These are phyloP conservation scores for Syzygium oleosum DNA, from an alignment of 345 rosid species.

Conservation along the genomic window DNA sequence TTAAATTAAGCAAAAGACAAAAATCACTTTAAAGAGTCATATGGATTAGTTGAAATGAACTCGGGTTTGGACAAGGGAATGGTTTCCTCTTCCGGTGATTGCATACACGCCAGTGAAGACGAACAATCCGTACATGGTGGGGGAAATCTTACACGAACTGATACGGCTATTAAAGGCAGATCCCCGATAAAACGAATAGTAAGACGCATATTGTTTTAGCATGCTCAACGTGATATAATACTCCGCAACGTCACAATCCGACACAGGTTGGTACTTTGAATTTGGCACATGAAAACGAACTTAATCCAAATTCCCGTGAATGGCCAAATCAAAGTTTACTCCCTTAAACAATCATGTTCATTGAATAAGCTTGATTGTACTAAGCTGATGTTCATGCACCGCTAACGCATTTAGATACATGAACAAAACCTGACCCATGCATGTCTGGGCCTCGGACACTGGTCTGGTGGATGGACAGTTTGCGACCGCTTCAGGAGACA, in stretches of 20 bases:
- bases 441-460: background rate
- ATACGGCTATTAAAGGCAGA: rapidly evolving
- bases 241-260: background rate
- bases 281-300: background rate
- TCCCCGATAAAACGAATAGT: background rate
- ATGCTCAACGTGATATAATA: background rate
- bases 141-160: rapidly evolving
- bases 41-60: background rate
- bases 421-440: background rate
- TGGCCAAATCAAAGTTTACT: background rate
- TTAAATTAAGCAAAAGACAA: background rate
- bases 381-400: background rate
- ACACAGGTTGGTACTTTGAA: rapidly evolving
- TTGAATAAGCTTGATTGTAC: background rate
- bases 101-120: background rate
- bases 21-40: background rate
- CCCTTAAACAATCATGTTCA: background rate
- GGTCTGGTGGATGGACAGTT: background rate
- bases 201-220: background rate
- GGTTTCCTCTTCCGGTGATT: background rate
- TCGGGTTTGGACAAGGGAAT: no score
- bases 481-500: background rate
- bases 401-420: background rate
- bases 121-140: background rate
- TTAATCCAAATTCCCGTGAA: background rate